phyloP scores from a whole-genome alignment of 768 basidiomycete species.

The Mycena kentingensis region DNA sequence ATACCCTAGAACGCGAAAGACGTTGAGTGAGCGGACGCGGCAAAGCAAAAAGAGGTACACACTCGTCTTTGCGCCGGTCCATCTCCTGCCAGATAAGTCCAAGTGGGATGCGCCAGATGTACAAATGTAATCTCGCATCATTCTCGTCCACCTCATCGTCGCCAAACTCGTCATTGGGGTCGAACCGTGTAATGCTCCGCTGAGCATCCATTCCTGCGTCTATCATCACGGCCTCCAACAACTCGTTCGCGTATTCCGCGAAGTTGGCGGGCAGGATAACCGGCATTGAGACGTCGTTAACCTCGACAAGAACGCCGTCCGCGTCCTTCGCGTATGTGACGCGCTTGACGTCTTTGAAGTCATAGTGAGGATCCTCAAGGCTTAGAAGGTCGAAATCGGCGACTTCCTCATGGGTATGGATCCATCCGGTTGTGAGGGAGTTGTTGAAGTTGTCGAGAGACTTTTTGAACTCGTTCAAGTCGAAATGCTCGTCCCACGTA shows the following conservation, averaged over 20 bases:
- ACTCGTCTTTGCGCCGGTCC: slow-evolving; percentile 10
- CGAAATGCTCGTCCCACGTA: slow-evolving; percentile 1
- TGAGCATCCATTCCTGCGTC: neutral
- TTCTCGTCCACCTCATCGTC: neutral
- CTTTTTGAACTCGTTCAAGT: neutral
- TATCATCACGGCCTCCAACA: neutral
- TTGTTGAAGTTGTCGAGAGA: neutral
- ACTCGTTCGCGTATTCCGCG: slow-evolving; percentile 1
- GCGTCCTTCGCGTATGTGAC: neutral
- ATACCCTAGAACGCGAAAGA: neutral
- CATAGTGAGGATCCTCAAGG: neutral
- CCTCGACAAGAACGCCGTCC: neutral
- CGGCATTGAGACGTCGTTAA: neutral
- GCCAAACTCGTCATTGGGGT: neutral
- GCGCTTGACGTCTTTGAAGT: neutral
- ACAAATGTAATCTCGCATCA: neutral
- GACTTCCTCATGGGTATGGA: neutral
- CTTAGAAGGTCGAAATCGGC: neutral
- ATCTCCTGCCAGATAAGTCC: slow-evolving; percentile 10
- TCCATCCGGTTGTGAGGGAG: neutral
- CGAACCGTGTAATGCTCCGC: neutral
- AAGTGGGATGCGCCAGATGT: neutral
- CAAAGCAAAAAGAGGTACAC: neutral
- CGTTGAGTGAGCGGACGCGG: neutral
- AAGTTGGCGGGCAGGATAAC: slow-evolving; percentile 1